Evolutionary conservation across 352 stramenopile species (phyloP), one percentile per base, ranked within the genome.

Genomic region (Phytopythium oedochilum): DNA sequence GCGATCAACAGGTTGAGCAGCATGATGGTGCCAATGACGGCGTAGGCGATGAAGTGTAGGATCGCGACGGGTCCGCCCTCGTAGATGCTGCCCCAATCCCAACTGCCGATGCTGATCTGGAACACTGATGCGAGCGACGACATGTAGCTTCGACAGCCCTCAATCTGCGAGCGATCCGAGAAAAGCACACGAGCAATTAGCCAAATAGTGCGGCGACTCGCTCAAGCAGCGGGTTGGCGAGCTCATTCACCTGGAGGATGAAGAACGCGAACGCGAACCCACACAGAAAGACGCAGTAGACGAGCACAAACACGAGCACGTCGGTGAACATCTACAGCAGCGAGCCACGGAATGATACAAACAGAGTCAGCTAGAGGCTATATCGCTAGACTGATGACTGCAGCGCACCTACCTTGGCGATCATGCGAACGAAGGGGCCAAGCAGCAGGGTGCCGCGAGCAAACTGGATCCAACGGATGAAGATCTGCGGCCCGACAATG

Each of bases 401-500:
- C n/a, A n/a, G n/a, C n/a, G n/a, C 20, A 0, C 39, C 18, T 43
- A 89, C 83, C 72, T 91, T 90, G 55, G 83, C 88, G 49, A 93
- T 89, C 83, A 93, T 93, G 14, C 80, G 83, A 48, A 91, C 83
- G 60, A 93, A 93, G 5, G 80, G 83, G 0, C 83, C 83, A 11
- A 93, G 64, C 7, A 65, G 70, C 42, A 71, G 60, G 29, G 82
- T 91, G 23, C 81, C 81, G 46, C 83, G 74, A 10, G 78, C 79
- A 59, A 91, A 91, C 51, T 86, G 80, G 53, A 93, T 87, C 78
- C 83, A 93, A 10, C 83, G 83, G 38, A 93, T 71, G 53, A 90
- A 91, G 18, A 93, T 83, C 54, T 89, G 77, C 11, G 78, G 80
- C 0, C 78, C 83, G 15, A 89, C 75, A 38, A 91, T 89, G 58